phyloP scores from a whole-genome alignment of 2,329 filamentous ascomycete species.

The Bipolaris oryzae region DNA sequence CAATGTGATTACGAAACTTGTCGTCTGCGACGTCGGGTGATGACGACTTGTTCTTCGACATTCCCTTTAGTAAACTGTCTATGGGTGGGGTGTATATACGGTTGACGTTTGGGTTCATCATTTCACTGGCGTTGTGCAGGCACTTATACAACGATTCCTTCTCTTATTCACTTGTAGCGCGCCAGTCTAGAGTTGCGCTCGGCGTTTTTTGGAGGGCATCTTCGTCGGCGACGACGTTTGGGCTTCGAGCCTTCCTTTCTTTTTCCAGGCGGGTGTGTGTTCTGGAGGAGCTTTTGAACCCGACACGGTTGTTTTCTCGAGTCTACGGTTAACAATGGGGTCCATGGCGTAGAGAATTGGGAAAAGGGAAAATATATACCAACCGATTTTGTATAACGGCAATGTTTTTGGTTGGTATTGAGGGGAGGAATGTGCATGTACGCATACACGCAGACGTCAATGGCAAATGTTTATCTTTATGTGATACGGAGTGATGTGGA shows the following conservation, averaged over 20 bases:
- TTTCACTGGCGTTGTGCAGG: slow-evolving; percentile 28
- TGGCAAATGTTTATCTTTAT: slow-evolving; percentile 6
- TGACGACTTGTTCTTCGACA: slow-evolving; percentile 14
- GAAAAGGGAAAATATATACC: slow-evolving; percentile 7
- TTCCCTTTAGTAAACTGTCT: slow-evolving; percentile 31
- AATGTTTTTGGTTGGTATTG: neutral
- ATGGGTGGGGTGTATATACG: slow-evolving; percentile 28
- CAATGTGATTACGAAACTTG: slow-evolving; percentile 24
- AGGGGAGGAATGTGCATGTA: slow-evolving; percentile 7
- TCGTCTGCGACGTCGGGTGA: slow-evolving; percentile 13
- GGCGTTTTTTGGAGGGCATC: slow-evolving; percentile 15
- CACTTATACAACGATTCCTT: slow-evolving; percentile 19
- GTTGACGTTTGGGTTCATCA: slow-evolving; percentile 17
- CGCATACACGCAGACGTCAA: slow-evolving; percentile 9
- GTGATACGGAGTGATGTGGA: neutral
- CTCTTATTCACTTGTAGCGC: slow-evolving; percentile 1
- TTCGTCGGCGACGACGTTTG: neutral
- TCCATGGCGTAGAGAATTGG: slow-evolving; percentile 11
- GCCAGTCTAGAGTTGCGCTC: slow-evolving; percentile 13
- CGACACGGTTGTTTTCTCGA: slow-evolving; percentile 14
- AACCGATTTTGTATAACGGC: slow-evolving; percentile 5
- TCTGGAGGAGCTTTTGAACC: slow-evolving; percentile 23
- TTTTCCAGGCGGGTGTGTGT: slow-evolving; percentile 12
- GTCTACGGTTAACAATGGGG: slow-evolving; percentile 21
- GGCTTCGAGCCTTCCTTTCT: slow-evolving; percentile 21